These are phyloP conservation scores for Saccharomyces hybrid DNA, from an alignment of 1,139 yeast species.

Conservation along the genomic window DNA sequence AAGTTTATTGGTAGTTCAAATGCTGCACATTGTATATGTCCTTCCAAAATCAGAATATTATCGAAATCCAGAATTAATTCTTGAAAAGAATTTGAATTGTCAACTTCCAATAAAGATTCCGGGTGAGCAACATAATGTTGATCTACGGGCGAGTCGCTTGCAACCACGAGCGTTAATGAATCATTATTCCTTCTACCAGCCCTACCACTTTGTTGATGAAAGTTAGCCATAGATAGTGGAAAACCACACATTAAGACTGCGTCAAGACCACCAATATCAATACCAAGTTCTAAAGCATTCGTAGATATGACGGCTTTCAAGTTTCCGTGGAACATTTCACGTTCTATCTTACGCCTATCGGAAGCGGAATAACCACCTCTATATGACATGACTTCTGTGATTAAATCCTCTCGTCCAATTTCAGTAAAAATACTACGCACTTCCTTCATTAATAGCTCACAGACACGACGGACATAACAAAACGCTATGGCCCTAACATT, in stretches of 20 bases:
- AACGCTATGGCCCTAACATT: conserved; percentile 78
- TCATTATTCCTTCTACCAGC: conserved; percentile 79
- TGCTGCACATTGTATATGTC: conserved; percentile 92
- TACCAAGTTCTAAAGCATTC: conserved; percentile 88
- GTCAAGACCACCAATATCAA: conserved; percentile 87
- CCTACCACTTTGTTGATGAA: conserved; percentile 93
- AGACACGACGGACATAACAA: conserved; percentile 77
- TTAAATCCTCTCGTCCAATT: conserved; percentile 37
- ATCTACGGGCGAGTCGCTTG: conserved; percentile 79
- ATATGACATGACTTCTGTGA: conserved; percentile 77
- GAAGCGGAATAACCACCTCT: conserved; percentile 88
- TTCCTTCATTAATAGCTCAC: conserved; percentile 83
- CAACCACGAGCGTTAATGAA: conserved; percentile 75
- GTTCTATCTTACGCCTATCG: conserved; percentile 81
- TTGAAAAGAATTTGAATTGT: conserved; percentile 37
- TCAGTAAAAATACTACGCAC: conserved; percentile 48
- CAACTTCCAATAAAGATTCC: conserved; percentile 45
- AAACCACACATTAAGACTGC: conserved; percentile 90
- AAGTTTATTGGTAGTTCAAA: conserved; percentile 62
- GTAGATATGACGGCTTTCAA: conserved; percentile 86
- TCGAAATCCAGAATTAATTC: conserved; percentile 46
- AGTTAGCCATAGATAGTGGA: conserved; percentile 75
- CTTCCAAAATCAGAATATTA: conserved; percentile 55
- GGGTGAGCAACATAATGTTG: conserved; percentile 75
- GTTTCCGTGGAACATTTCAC: conserved; percentile 81